A percentile compares a stretch with the other conserved stretches of the same genome.
Conservation (phyloP, 805 yeast genomes). For the Komagataella phaffii region DNA sequence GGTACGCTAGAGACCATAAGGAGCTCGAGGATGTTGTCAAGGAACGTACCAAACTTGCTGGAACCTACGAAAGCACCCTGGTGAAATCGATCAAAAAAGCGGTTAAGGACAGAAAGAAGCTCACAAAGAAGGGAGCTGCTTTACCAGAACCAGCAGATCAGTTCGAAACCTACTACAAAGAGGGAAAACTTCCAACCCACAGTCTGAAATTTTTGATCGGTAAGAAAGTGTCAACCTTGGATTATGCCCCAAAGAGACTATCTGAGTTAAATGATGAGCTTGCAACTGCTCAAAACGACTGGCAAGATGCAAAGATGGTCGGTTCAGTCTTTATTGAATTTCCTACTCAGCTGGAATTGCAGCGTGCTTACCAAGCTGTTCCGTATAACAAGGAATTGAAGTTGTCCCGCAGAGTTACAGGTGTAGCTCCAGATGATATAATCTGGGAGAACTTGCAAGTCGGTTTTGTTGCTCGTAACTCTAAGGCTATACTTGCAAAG, state of each 20-base stretch:
- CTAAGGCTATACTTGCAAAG: constrained; percentile 45
- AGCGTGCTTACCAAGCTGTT: constrained; percentile 76
- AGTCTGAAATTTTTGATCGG: constrained; percentile 60
- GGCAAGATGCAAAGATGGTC: constrained; percentile 34
- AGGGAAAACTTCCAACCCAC: constrained; percentile 77
- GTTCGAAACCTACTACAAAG: constrained; percentile 46
- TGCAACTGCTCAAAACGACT: constrained; percentile 36
- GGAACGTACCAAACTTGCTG: constrained; percentile 49
- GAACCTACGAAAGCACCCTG: constrained; percentile 52
- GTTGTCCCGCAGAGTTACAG: constrained; percentile 36
- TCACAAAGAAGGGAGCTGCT: constrained; percentile 41
- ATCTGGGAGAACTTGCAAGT: constrained; percentile 69
- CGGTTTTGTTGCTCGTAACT: constrained; percentile 39
- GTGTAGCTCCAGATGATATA: constrained; percentile 69
- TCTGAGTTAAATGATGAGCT: constrained; percentile 62
- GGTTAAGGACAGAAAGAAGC: constrained; percentile 39
- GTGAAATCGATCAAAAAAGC: constrained; percentile 49
- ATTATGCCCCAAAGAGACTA: constrained; percentile 53
- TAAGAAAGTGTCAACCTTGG: constrained; percentile 73
- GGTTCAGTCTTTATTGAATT: constrained; percentile 76
- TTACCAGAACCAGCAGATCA: constrained; percentile 44
- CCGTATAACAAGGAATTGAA: constrained; percentile 36
- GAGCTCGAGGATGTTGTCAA: constrained; percentile 42
- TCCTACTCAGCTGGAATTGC: constrained; percentile 75
- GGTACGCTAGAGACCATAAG: constrained; percentile 52